Conservation (phyloP, 1,139 yeast genomes). For the Hemisphaericaspora subhashii region DNA sequence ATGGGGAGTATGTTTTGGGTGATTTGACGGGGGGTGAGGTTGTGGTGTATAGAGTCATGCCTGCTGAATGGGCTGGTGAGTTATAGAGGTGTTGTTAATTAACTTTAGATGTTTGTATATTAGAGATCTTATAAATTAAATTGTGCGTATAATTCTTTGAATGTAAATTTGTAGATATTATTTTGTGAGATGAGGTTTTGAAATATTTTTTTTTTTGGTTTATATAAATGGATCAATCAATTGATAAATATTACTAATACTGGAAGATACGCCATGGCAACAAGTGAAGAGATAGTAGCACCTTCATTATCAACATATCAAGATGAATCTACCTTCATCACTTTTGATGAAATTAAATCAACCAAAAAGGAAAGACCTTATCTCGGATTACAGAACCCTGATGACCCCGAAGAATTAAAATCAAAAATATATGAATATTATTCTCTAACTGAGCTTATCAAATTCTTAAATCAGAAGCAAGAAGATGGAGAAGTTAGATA, state of each 20-base stretch:
- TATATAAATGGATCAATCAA: neutral
- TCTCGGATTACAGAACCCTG: constrained; percentile 25
- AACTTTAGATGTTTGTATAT: neutral
- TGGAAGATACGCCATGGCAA: neutral
- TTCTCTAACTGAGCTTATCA: constrained; percentile 46
- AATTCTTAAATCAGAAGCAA: constrained; percentile 29
- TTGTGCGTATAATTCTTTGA: too few species aligned
- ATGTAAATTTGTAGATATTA: too few species aligned
- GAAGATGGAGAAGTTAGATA: constrained; percentile 28
- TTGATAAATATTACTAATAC: neutral
- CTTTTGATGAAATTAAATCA: constrained; percentile 37
- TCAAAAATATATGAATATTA: constrained; percentile 48
- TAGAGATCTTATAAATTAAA: too few species aligned
- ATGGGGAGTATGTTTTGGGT: constrained; percentile 44
- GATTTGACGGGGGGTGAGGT: constrained; percentile 51
- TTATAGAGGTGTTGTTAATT: too few species aligned
- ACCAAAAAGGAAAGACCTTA: constrained; percentile 32
- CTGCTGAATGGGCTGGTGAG: constrained; percentile 50
- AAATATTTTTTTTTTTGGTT: neutral
- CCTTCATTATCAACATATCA: constrained; percentile 64
- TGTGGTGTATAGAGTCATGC: constrained; percentile 56
- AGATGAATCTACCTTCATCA: constrained; percentile 48
- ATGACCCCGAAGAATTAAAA: constrained; percentile 26
- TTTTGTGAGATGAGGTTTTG: too few species aligned
- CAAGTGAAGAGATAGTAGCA: constrained; percentile 30